These are phyloP conservation scores for Melampsora abietis-canadensis DNA, from an alignment of 1,284 basidiomycete species.

Conservation along the genomic window DNA sequence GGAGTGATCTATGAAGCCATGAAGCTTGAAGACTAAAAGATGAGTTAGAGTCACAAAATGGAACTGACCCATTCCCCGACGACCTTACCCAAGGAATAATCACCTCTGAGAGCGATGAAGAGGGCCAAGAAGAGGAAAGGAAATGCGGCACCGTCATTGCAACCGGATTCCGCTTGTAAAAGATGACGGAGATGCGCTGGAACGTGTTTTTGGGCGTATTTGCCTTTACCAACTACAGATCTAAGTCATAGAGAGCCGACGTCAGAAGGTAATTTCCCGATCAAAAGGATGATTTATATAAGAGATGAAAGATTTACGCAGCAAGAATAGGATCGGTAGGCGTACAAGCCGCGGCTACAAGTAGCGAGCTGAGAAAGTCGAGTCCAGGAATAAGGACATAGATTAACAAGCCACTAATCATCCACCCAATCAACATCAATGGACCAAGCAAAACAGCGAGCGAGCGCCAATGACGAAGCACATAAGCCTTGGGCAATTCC, in stretches of 20 bases:
- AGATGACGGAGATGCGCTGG: constrained; percentile 91
- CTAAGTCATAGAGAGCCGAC: constrained; percentile 53
- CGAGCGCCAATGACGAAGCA: constrained; percentile 79
- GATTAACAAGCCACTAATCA: constrained; percentile 62
- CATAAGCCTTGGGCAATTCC: constrained; percentile 65
- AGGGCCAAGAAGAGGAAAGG: constrained; percentile 92
- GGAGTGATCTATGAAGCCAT: background rate
- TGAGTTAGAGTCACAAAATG: background rate
- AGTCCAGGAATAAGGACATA: constrained; percentile 82
- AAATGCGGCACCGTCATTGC: constrained; percentile 72
- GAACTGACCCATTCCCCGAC: constrained; percentile 50
- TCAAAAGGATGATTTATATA: background rate
- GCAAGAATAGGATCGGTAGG: constrained; percentile 94
- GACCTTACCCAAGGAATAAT: constrained; percentile 65
- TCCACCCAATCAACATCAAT: constrained; percentile 50
- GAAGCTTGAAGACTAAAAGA: constrained; percentile 30
- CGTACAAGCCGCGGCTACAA: constrained; percentile 87
- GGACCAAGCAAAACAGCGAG: constrained; percentile 72
- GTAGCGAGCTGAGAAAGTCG: constrained; percentile 78
- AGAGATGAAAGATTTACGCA: background rate
- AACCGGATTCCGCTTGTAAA: constrained; percentile 85
- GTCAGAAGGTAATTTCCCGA: constrained; percentile 19
- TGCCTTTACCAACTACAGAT: constrained; percentile 76
- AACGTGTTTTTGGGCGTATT: constrained; percentile 97
- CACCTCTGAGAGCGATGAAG: constrained; percentile 74